Base-by-base conservation (phyloP, 1,139 yeast genomes). In the Pichia sp. region DNA sequence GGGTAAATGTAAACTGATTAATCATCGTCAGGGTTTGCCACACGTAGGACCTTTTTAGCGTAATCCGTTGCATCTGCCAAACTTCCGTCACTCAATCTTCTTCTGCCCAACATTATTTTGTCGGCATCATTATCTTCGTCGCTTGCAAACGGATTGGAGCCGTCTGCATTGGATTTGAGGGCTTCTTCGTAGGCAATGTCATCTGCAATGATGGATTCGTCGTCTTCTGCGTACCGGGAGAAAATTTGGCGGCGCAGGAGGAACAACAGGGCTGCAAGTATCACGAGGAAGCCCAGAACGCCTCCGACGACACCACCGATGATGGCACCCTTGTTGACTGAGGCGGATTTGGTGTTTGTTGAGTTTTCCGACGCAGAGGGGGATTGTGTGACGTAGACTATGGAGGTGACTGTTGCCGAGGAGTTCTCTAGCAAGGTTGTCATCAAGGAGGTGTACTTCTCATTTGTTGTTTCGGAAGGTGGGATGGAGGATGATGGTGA, bases 1-100 rank as follows among this genome's bases (percentile, higher is more conserved):
- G 27, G 20, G n/a, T n/a, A 6, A 36, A 5, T 36, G 14, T 43
- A 24, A 16, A 16, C 10, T 7, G 7, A 12, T 36, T 30, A 47
- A 14, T 57, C 56, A 61, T 76, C 78, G 50, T 84, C 90, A 9
- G 92, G 91, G 65, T 86, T 87, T 47, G 91, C 86, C 30, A 87
- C 92, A 58, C 85, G 83, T 55, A 87, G 73, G 36, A 85, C 81
- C 70, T 86, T 85, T 62, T 91, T 76, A 50, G 86, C 78, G 70
- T 86, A 86, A 67, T 87, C 93, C 12, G 87, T 80, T 60, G 86
- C 91, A 67, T 87, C 95, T 14, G 90, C 92, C 59, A 87, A 75
- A 29, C 87, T 80, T 14, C 91, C 92, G 65, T 85, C 91, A 57
- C 86, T 79, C 55, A 86, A 73, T 60, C 95, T 76, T 59, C 90